These are phyloP conservation scores for Talaromyces adpressus DNA, from an alignment of 495 filamentous ascomycete species.

Conservation along the genomic window DNA sequence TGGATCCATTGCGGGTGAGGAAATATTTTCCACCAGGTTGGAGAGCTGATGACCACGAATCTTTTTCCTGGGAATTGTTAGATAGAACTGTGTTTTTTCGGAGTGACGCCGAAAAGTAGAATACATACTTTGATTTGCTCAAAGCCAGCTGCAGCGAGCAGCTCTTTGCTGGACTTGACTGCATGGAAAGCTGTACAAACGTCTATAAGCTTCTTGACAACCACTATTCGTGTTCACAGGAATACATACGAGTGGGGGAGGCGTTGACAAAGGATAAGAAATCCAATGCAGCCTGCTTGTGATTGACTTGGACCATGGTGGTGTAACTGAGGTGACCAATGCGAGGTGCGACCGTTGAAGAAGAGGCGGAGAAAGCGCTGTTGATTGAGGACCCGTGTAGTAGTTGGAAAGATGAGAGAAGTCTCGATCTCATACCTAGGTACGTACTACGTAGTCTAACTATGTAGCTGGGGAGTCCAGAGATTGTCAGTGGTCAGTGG, in stretches of 20 bases:
- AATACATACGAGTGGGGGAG: constrained; percentile 78
- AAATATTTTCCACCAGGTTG: constrained; percentile 91
- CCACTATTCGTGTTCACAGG: neutral
- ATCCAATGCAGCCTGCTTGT: constrained; percentile 61
- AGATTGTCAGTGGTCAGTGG: neutral
- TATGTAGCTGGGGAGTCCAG: neutral
- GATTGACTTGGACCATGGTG: constrained; percentile 50
- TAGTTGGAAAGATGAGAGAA: neutral
- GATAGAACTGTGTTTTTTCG: neutral
- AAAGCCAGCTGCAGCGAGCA: constrained; percentile 77
- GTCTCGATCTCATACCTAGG: neutral
- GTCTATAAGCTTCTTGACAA: neutral
- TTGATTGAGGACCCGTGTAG: neutral
- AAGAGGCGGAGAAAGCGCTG: neutral
- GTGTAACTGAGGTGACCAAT: constrained; percentile 11
- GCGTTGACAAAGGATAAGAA: constrained; percentile 92
- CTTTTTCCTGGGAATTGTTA: constrained; percentile 57
- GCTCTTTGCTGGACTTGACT: constrained; percentile 67
- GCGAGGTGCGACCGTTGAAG: neutral
- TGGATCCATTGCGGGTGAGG: constrained; percentile 88
- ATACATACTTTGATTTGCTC: constrained; percentile 60
- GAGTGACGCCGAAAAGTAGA: neutral
- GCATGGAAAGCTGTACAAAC: constrained; percentile 80
- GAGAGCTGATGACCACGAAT: constrained; percentile 75
- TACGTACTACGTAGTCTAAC: too few relatives aligned